Evolutionary conservation across 352 stramenopile species (phyloP), one percentile per base, ranked within the genome.

Genomic region (Phytophthora crassamura): DNA sequence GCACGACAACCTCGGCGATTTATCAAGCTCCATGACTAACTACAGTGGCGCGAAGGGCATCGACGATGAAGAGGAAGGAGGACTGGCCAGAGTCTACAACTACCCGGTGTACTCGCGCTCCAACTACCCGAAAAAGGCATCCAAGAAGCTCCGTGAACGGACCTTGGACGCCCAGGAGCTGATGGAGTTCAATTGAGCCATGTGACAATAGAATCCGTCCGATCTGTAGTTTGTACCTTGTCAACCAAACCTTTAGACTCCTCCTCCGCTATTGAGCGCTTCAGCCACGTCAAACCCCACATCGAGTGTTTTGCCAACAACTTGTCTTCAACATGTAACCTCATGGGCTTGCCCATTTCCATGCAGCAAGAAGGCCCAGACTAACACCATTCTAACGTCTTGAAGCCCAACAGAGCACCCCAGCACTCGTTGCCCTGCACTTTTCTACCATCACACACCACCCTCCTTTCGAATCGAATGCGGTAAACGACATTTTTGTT

Each of bases 171-270:
- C 46, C 25, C 63, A 74, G 34, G 80, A 86, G 47, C 56, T 83
- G 28, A 55, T 86, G 71, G 80, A 89, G 39, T 84, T 73, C 39
- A 87, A 76, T 53, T 89, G 71, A 89, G 53, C 22, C 41, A n/a
- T 67, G 57, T 64, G n/a, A 54, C 46, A 43, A 62, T 67, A 66
- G 58, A 61, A 58, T 15, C 28, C 18, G 32, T 51, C 39, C 41
- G 34, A 59, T 11, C 47, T 43, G 52, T 67, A 56, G 20, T 64
- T 56, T 22, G 54, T 60, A 32, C 25, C 36, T 69, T 59, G 61
- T 65, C 39, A 55, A 59, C 51, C 32, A 65, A 64, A n/a, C 38
- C 43, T 57, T 18, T 52, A 47, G 16, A 51, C 7, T 12, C 36
- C 47, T 33, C 32, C 16, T 39, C n/a, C 28, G 39, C 18, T 12